Conservation (phyloP, 176 grass and related monocot genomes). For the Metroxylon sagu region DNA sequence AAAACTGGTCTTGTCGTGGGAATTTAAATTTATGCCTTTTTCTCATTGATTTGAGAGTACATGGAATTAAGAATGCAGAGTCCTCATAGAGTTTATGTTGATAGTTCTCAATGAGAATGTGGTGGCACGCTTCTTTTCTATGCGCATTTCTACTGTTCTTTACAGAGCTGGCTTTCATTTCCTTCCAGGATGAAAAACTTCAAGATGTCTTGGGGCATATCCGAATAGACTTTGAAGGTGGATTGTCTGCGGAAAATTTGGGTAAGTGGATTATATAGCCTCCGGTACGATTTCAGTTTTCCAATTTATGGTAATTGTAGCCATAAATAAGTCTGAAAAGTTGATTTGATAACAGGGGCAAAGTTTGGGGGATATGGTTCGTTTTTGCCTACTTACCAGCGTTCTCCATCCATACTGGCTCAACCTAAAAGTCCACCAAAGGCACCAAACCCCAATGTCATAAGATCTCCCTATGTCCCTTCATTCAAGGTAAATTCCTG, state of each 20-base stretch:
- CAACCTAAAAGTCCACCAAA: conserved; percentile 58
- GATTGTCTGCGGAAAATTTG: conserved; percentile 82
- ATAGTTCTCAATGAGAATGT: too few relatives aligned
- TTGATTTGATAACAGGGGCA: conserved; percentile 50
- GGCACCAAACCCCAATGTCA: conserved; percentile 25
- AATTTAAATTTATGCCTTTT: too few relatives aligned
- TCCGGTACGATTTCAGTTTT: conserved; percentile 14
- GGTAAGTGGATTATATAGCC: conserved; percentile 45
- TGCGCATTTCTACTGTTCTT: conserved; percentile 5
- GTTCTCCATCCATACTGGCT: conserved; percentile 53
- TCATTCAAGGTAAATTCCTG: conserved; percentile 53
- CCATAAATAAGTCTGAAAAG: conserved; percentile 1
- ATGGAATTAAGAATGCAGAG: too few relatives aligned
- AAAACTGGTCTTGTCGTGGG: too few relatives aligned
- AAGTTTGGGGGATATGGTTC: conserved; percentile 98
- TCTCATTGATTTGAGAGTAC: too few relatives aligned
- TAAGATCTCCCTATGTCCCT: conserved; percentile 57
- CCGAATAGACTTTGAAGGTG: conserved; percentile 83
- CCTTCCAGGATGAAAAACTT: conserved; percentile 78
- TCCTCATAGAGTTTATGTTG: too few relatives aligned
- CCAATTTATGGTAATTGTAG: conserved; percentile 14
- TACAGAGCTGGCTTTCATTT: conserved; percentile 13
- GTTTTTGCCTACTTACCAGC: conserved; percentile 82
- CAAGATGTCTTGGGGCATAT: conserved; percentile 76
- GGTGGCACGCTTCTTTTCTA: too few relatives aligned